Conservation (phyloP, 225 moss, liverwort and hornwort species). For the Antitrichia curtipendula region DNA sequence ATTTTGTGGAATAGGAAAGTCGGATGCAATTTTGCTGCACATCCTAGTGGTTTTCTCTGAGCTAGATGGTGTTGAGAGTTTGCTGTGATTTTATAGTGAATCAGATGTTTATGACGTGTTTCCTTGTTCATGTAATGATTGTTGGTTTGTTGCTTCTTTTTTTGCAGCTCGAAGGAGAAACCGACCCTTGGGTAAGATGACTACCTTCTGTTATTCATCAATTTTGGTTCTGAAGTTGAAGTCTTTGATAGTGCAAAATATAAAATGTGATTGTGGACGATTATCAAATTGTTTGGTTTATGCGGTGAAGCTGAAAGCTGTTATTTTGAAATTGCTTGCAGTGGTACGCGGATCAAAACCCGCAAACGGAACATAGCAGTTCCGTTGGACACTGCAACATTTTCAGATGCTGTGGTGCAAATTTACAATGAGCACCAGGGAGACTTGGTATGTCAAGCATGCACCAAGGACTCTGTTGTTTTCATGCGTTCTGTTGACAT, state of each 20-base stretch:
- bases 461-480: constrained; percentile 38
- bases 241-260: not conserved
- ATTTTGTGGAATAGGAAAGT: not conserved
- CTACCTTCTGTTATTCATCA: not conserved
- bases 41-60: not conserved
- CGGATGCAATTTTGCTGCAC: not conserved
- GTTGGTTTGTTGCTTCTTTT: not conserved
- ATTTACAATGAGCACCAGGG: constrained; percentile 77
- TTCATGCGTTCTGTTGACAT: not conserved
- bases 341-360: constrained; percentile 99
- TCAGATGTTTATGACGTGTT: not conserved
- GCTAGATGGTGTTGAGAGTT: not conserved
- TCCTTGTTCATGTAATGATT: not conserved
- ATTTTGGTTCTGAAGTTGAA: not conserved
- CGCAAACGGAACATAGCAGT: constrained; percentile 99
- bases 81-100: not conserved
- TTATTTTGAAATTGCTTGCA: not conserved
- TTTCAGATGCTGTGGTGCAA: constrained; percentile 91
- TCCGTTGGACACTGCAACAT: constrained; percentile 98
- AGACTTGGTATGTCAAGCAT: constrained; percentile 79
- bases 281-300: not conserved
- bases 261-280: not conserved
- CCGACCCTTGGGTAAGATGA: constrained; percentile 78
- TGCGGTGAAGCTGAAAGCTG: not conserved
- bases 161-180: constrained; percentile 98